Conservation (phyloP, 208 protist species). For the Acanthamoeba sp. region DNA sequence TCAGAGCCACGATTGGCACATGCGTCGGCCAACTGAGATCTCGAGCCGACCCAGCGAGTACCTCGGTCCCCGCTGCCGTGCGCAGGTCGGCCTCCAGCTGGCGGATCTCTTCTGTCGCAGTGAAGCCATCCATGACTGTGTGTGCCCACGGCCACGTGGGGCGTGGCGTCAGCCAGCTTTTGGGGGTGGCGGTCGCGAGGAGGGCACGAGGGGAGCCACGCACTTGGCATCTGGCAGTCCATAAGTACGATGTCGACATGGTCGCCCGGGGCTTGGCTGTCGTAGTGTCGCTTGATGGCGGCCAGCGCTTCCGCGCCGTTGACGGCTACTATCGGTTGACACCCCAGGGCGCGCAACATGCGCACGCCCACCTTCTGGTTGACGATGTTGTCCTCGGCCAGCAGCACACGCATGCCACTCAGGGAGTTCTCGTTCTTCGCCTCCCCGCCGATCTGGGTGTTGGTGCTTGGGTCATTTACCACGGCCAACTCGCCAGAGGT, state of each 20-base stretch:
- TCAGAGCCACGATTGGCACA: conserved; percentile 37
- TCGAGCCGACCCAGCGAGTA: no score
- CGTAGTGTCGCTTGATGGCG: neutral
- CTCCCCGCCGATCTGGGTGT: no score
- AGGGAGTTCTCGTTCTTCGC: neutral
- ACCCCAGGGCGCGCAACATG: conserved; percentile 35
- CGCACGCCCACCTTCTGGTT: conserved; percentile 54
- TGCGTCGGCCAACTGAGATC: neutral
- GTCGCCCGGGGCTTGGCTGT: neutral
- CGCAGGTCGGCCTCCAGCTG: neutral
- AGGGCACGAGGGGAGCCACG: no score
- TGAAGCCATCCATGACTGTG: conserved; percentile 60
- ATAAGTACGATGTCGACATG: conserved; percentile 37
- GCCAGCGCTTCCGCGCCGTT: conserved; percentile 28
- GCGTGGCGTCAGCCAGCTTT: neutral
- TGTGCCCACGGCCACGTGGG: neutral
- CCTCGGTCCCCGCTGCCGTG: neutral
- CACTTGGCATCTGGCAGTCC: conserved; percentile 34
- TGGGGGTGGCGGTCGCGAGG: no score
- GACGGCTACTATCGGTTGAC: neutral
- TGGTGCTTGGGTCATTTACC: no score
- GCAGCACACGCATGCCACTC: neutral
- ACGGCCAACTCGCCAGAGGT: neutral
- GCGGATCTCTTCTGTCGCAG: neutral
- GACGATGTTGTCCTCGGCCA: conserved; percentile 67